Conservation (phyloP, 768 basidiomycete species). For the Pleurotus citrinopileatus region DNA sequence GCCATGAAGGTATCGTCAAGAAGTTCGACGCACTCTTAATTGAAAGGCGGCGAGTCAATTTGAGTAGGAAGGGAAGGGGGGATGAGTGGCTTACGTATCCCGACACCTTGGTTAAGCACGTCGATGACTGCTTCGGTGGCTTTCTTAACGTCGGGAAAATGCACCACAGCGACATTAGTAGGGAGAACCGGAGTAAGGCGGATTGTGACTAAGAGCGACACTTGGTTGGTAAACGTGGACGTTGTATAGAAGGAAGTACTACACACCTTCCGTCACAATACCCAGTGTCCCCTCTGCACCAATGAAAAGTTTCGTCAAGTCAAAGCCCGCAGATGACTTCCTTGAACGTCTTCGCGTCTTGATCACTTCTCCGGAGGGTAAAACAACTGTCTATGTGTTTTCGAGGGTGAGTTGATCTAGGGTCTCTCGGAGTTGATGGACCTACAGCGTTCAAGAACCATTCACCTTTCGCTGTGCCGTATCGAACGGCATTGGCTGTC, state of each 20-base stretch:
- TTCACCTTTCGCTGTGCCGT: conserved; percentile 86
- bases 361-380: conserved; percentile 86
- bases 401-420: neutral
- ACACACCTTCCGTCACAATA: conserved; percentile 79
- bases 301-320: conserved; percentile 81
- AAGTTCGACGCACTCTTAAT: conserved; percentile 78
- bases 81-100: conserved; percentile 58
- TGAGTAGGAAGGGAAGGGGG: neutral
- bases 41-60: neutral
- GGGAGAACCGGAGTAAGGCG: conserved; percentile 79
- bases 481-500: conserved; percentile 75
- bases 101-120: conserved; percentile 67
- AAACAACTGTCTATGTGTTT: conserved; percentile 69
- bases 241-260: neutral
- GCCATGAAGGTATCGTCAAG: conserved; percentile 71
- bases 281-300: conserved; percentile 81
- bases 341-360: conserved; percentile 77
- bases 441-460: conserved; percentile 86
- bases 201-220: conserved; percentile 60
- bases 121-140: conserved; percentile 77
- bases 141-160: conserved; percentile 71
- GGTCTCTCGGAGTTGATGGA: conserved; percentile 12
- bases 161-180: conserved; percentile 78
- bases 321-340: conserved; percentile 88
- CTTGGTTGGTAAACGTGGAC: conserved; percentile 5